phyloP scores from a whole-genome alignment of 1,284 basidiomycete genomes.

The Naganishia sp. region DNA sequence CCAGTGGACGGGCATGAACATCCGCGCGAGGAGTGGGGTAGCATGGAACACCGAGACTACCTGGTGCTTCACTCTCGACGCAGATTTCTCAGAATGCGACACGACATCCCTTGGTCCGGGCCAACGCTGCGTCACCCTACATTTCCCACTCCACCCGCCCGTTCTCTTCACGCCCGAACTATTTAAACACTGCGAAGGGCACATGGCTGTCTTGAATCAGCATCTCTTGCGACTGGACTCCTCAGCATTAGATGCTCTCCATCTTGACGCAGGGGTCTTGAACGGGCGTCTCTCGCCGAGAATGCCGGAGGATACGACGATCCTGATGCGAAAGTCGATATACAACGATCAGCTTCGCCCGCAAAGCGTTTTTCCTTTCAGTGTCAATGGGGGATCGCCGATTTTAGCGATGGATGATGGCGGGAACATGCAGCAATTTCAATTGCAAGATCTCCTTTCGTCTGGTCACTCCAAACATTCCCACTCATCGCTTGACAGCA shows the following conservation, averaged over 20 bases:
- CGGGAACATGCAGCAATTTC: slow-evolving; percentile 6
- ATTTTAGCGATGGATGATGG: slow-evolving; percentile 4
- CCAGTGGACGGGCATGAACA: neutral
- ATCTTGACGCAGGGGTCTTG: neutral
- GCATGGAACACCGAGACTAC: neutral
- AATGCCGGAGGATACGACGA: neutral
- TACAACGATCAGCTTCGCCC: neutral
- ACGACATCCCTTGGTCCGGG: neutral
- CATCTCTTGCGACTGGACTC: neutral
- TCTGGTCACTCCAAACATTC: neutral
- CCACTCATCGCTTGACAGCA: slow-evolving; percentile 6
- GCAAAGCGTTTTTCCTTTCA: neutral
- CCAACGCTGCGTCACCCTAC: neutral
- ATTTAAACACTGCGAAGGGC: neutral
- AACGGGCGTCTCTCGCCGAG: neutral
- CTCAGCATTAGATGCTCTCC: neutral
- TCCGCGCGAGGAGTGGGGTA: neutral
- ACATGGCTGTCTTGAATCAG: neutral
- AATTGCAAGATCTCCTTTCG: slow-evolving; percentile 3
- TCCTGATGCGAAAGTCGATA: neutral
- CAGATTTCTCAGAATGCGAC: neutral
- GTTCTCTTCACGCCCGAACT: neutral
- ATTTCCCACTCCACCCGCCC: neutral
- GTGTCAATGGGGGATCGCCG: neutral
- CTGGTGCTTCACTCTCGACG: slow-evolving; percentile 9